Evolutionary conservation across 2,329 filamentous ascomycete genomes (phyloP), one percentile per base, ranked within the genome.

Genomic region (Xylaria sp.): DNA sequence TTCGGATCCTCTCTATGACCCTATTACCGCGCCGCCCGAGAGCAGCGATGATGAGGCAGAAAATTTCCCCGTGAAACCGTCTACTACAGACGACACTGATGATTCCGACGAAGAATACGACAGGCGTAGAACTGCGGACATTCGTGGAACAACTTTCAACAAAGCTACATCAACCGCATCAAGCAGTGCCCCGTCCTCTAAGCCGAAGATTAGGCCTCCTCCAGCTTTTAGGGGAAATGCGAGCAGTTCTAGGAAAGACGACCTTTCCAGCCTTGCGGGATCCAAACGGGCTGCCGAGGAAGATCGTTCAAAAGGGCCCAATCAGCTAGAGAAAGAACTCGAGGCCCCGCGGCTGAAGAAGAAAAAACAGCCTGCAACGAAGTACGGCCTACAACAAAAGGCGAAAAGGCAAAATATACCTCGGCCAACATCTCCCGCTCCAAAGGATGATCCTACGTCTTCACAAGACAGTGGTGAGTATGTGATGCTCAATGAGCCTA

Each of bases 71-170:
- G 12, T 45, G 47, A 45, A 27, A 62, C 42, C 70, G 68, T 30
- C 32, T 2, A 11, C 17, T 24, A 1, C 56, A 47, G n/a, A 61
- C 27, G 63, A 70, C 56, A 30, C 24, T 57, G 47, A 69, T 30
- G 69, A 72, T 62, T 73, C 71, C 24, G 71, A 75, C 53, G 74
- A 78, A 36, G 68, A 72, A n/a, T 74, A 78, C n/a, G 74, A 79
- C 19, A 66, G 64, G 30, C 69, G 64, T 36, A 65, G 67, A n/a
- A 69, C 72, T 4, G 79, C 73, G 17, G 69, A 76, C 60, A 83
- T 84, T 30, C 75, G 70, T 45, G 71, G 69, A 8, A 81, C 79
- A n/a, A 65, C 36, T 12, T 84, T 83, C 59, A 61, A 27, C 32
- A 51, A 51, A 6, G 45, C 62, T 30, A 60, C 54, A 2, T 67